Base-by-base conservation (phyloP, 768 basidiomycete species). In the Mycena kentingensis region DNA sequence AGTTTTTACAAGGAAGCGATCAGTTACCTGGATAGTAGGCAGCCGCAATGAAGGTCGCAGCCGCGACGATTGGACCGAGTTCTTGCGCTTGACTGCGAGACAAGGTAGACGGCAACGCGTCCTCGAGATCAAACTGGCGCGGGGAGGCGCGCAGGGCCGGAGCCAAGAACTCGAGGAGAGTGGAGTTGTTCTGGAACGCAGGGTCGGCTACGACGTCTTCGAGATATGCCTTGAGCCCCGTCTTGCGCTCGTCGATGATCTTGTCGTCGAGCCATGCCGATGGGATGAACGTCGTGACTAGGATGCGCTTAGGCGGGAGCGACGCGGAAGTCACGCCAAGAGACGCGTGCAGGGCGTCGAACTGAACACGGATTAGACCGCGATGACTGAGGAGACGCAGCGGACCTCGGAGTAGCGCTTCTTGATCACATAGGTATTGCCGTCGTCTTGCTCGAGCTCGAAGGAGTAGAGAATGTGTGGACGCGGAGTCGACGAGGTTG, bases 381-480 rank as follows among this genome's bases (percentile, higher is more conserved):
- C 8, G 5, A 13, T n/a, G 6, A 15, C 11, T 18, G 6, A 2
- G 21, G 13, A 50, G 5, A 6, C 15, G n/a, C 31, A 10, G 26
- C 31, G 34, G 44, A 77, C 78, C 64, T 79, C 75, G 0, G 78
- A 80, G 65, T 77, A 80, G 38, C 76, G 68, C 43, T 68, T 64
- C 25, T 71, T 36, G 5, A 67, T 58, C 18, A 58, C 51, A 8
- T 57, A 65, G 36, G 65, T 63, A 10, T 62, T 65, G 12, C 72
- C 75, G 32, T 66, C 59, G 16, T n/a, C n/a, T n/a, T 63, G 55
- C 11, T 62, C 67, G 21, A 74, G 67, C 37, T 75, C 63, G 13
- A 80, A 61, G 18, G 63, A 63, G 56, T 80, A 80, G 13, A 78
- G 64, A 57, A 80, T 72, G 55, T 80, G 79, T 8, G 79, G 76